These are phyloP conservation scores for Calonectria honghensis DNA, from an alignment of 2,329 filamentous ascomycete genomes.

Conservation along the genomic window DNA sequence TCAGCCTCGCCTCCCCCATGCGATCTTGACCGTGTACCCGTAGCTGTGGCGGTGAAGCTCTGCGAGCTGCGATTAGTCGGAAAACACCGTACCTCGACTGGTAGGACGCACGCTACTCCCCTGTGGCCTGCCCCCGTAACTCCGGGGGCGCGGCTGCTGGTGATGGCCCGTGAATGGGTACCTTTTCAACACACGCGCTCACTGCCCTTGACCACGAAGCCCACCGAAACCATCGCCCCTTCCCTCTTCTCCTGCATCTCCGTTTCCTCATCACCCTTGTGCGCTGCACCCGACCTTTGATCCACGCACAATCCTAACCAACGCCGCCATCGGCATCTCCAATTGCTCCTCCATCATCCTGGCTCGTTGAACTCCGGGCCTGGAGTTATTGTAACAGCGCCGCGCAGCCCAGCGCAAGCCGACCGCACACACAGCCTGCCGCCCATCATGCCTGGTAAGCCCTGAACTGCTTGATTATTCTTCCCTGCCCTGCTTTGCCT, in stretches of 20 bases:
- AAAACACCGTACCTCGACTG: constrained; percentile 12
- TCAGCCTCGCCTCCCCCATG: constrained; percentile 15
- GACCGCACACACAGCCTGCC: constrained; percentile 12
- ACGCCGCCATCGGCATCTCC: not conserved
- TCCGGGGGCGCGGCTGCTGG: constrained; percentile 21
- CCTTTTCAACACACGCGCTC: constrained; percentile 31
- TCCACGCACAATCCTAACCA: not conserved
- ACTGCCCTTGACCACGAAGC: constrained; percentile 25
- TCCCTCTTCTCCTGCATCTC: not conserved
- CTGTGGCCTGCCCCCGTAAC: constrained; percentile 20
- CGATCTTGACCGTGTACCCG: not conserved
- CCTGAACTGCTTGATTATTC: constrained; percentile 18
- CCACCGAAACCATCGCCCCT: constrained; percentile 9
- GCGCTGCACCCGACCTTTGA: constrained; percentile 9
- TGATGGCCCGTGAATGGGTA: constrained; percentile 32
- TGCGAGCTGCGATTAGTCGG: constrained; percentile 18
- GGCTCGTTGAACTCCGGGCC: constrained; percentile 24
- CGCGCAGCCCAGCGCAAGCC: constrained; percentile 33
- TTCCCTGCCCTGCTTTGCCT: not conserved
- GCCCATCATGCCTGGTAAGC: constrained; percentile 42
- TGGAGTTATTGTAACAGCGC: constrained; percentile 31
- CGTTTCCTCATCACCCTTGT: constrained; percentile 1
- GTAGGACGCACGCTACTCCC: not conserved
- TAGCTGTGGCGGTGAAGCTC: constrained; percentile 28
- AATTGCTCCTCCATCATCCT: constrained; percentile 29